Percentiles rank a stretch among this genome's conserved stretches.
Evolutionary conservation across 1,139 yeast genomes (phyloP).

Genomic region (Yamadazyma pseudoaaseri): DNA sequence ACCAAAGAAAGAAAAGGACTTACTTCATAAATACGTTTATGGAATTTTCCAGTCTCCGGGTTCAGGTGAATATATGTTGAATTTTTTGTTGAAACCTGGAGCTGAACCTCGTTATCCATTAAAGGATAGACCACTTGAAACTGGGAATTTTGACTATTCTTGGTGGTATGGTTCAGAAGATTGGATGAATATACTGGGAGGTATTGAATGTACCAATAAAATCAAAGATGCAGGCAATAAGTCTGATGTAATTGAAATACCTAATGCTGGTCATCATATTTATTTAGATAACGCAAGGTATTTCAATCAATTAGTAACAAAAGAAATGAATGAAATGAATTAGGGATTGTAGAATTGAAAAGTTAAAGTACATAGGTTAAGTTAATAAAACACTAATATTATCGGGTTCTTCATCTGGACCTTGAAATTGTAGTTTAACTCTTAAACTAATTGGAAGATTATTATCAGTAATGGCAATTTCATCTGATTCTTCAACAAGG

Average conservation of each 20-base stretch:
- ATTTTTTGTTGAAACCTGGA: constrained; percentile 69
- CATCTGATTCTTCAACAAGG: constrained; percentile 46
- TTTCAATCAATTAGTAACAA: constrained; percentile 50
- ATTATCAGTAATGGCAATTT: constrained; percentile 58
- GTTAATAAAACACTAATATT: constrained; percentile 14
- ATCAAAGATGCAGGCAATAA: constrained; percentile 19
- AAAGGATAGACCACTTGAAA: constrained; percentile 46
- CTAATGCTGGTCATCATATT: constrained; percentile 68
- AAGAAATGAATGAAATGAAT: constrained; percentile 26
- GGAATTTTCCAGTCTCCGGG: constrained; percentile 71
- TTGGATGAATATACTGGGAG: constrained; percentile 74
- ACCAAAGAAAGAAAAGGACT: constrained; percentile 32
- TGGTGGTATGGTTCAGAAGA: constrained; percentile 78
- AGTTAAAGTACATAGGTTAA: constrained; percentile 1
- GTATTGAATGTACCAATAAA: constrained; percentile 38
- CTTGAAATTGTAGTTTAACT: constrained; percentile 23
- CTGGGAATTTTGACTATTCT: constrained; percentile 48
- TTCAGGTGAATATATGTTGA: constrained; percentile 74
- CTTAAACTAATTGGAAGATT: constrained; percentile 46
- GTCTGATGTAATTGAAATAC: constrained; percentile 46
- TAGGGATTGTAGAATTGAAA: constrained; percentile 1
- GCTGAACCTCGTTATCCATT: constrained; percentile 70
- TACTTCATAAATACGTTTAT: constrained; percentile 65
- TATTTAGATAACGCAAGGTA: constrained; percentile 57
- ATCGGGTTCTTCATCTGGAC: constrained; percentile 20